Base-by-base conservation (phyloP, 108 stramenopile species). In the Cyclostephanos tholiformis region DNA sequence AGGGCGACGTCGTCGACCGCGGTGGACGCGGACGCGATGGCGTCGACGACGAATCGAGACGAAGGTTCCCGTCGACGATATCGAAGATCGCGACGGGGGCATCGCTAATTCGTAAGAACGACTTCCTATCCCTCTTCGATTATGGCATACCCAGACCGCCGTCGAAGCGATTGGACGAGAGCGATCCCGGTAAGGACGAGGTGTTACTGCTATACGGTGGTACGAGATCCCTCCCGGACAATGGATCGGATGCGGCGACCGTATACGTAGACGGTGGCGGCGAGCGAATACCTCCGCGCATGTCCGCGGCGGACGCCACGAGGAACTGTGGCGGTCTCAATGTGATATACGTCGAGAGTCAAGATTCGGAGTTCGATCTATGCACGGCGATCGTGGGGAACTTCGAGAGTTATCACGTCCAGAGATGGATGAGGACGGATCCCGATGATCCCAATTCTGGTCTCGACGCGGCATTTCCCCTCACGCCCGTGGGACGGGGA, bases 321-420 rank as follows among this genome's bases (percentile, higher is more conserved):
- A 70, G 86, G 64, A 76, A 94, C 59, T 94, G 93, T 50, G 87
- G 82, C 2, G 82, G 72, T 16, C 20, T 94, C 12, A 86, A 92
- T 55, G 88, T 94, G 11, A 71, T 91, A 26, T 80, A 86, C 43
- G 77, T 80, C 26, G 72, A 88, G 27, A 77, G 76, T 25, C 74
- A 72, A 36, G 56, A 48, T 17, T 14, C 44, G 16, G 68, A 60
- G 0, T 41, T 63, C 0, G 66, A 86, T 41, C 84, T 86, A 61
- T 94, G 93, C 49, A 77, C 68, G 49, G 93, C 88, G 6, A 67
- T 94, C 19, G 79, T 94, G 20, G 86, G 88, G 11, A 85, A 92
- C 20, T 94, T 87, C 49, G 91, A 91, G 80, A 84, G 85, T 17
- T 94, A 82, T 63, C 86, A 92, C 63, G 65, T 94, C 14, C 89